Percentiles rank a stretch among this genome's conserved stretches.
These are phyloP conservation scores for Colletotrichum tropicale DNA, from an alignment of 2,329 filamentous ascomycete species.

Conservation along the genomic window DNA sequence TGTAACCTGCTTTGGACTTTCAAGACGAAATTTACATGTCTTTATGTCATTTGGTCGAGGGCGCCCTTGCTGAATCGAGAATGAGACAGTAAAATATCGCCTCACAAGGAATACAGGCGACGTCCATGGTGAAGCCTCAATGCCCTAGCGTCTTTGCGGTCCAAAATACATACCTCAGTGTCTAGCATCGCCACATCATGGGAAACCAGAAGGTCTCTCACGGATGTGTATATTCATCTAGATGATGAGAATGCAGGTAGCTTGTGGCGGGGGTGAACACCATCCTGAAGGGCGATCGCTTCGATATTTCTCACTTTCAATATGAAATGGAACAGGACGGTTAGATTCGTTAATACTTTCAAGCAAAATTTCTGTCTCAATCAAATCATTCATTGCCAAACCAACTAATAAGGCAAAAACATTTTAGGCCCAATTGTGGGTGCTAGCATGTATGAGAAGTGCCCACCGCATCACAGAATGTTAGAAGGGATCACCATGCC, in stretches of 20 bases:
- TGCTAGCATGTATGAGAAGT: background rate
- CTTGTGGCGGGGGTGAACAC: no score
- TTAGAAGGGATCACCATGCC: background rate
- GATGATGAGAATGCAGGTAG: no score
- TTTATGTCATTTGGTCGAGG: rapidly evolving
- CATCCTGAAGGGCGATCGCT: background rate
- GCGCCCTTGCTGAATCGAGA: rapidly evolving
- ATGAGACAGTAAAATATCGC: rapidly evolving
- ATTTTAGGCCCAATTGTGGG: background rate
- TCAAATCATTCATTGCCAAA: background rate
- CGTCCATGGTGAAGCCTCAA: background rate
- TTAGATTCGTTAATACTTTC: background rate
- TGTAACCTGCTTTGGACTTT: background rate
- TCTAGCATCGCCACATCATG: no score
- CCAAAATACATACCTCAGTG: no score
- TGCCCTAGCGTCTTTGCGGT: no score
- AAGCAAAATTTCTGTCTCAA: background rate
- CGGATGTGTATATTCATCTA: no score
- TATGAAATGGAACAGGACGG: rapidly evolving
- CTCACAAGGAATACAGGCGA: background rate
- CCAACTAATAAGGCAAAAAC: background rate
- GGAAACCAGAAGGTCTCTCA: no score
- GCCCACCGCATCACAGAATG: background rate
- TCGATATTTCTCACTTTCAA: background rate
- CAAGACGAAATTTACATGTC: rapidly evolving